phyloP scores from a whole-genome alignment of 805 yeast species.

The Clavispora asparagi region DNA sequence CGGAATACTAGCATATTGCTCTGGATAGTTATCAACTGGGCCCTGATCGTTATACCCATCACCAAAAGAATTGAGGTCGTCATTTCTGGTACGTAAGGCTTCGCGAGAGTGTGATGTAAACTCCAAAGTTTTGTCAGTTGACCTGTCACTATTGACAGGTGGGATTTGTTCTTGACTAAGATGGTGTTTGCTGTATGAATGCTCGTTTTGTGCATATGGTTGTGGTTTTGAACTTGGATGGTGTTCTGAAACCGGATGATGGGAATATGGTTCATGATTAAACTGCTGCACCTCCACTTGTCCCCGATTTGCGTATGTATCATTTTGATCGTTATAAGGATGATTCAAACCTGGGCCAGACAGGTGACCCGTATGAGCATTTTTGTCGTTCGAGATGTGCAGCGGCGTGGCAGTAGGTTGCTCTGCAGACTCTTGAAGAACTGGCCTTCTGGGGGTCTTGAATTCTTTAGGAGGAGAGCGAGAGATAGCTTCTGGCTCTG shows the following conservation, averaged over 20 bases:
- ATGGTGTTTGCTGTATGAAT: too few species aligned
- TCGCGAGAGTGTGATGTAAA: background rate
- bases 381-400: background rate
- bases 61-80: background rate
- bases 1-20: background rate
- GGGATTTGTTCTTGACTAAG: too few species aligned
- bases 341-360: background rate
- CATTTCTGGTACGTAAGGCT: background rate
- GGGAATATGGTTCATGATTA: background rate
- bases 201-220: background rate
- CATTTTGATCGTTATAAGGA: background rate
- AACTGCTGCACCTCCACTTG: background rate
- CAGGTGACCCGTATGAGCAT: background rate
- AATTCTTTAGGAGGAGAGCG: background rate
- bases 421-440: background rate
- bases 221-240: background rate
- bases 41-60: background rate
- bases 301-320: background rate
- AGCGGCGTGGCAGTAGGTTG: background rate
- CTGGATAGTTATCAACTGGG: background rate
- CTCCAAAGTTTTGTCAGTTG: too few species aligned
- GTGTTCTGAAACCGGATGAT: background rate
- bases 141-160: too few species aligned
- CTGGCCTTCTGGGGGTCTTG: background rate
- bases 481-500: background rate